Conservation (phyloP, 2,329 filamentous ascomycete species). For the Pezicula rhizophila region DNA sequence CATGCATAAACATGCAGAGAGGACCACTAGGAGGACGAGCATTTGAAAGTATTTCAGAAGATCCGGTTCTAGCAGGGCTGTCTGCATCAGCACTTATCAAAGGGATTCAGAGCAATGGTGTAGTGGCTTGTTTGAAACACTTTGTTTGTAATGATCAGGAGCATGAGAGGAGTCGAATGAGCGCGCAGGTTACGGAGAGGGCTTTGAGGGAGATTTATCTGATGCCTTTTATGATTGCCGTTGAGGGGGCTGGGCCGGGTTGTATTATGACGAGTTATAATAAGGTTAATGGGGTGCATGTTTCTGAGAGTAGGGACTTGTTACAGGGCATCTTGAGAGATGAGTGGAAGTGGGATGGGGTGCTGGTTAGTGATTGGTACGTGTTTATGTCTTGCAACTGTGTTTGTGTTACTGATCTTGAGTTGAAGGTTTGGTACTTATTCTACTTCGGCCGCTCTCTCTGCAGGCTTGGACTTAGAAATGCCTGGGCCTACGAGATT, state of each 20-base stretch:
- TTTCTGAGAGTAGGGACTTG: slow-evolving; percentile 30
- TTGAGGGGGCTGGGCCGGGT: slow-evolving; percentile 32
- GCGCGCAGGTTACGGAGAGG: slow-evolving; percentile 26
- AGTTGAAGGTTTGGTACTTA: slow-evolving; percentile 37
- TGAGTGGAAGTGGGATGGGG: slow-evolving; percentile 37
- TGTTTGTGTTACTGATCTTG: background rate
- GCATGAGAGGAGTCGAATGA: slow-evolving; percentile 28
- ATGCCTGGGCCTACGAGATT: slow-evolving; percentile 44
- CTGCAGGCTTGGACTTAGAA: slow-evolving; percentile 46
- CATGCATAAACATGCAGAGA: slow-evolving; percentile 45
- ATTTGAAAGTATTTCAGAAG: slow-evolving; percentile 42
- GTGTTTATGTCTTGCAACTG: slow-evolving; percentile 11
- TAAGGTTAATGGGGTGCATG: slow-evolving; percentile 37
- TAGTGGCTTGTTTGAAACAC: slow-evolving; percentile 39
- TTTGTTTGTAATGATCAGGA: slow-evolving; percentile 39
- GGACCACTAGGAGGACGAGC: slow-evolving; percentile 39
- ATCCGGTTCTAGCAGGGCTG: slow-evolving; percentile 38
- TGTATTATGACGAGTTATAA: slow-evolving; percentile 41
- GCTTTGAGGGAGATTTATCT: slow-evolving; percentile 37
- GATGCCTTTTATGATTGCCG: slow-evolving; percentile 37
- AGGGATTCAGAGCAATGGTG: slow-evolving; percentile 34
- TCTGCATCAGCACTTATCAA: slow-evolving; percentile 35
- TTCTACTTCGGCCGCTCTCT: slow-evolving; percentile 32
- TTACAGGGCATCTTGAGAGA: slow-evolving; percentile 32
- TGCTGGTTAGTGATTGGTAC: slow-evolving; percentile 41